Percentiles rank a stretch among this genome's conserved stretches.
Evolutionary conservation across 208 protist genomes (phyloP).

Genomic region (Trypanosoma congolense): DNA sequence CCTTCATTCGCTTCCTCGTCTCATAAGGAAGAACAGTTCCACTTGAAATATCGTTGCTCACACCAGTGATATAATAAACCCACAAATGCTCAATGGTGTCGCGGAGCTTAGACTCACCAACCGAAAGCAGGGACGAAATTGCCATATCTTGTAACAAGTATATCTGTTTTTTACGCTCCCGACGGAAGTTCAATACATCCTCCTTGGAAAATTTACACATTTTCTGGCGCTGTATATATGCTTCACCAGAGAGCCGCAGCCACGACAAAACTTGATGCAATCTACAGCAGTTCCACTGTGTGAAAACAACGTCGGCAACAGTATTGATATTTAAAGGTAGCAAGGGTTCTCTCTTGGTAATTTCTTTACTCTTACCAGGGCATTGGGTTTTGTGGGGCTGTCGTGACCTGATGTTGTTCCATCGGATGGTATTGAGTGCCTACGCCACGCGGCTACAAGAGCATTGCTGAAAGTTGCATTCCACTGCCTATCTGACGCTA

Average conservation of each 20-base stretch:
- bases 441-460: slow-evolving; percentile 38
- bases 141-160: slow-evolving; percentile 42
- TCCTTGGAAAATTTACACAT: slow-evolving; percentile 42
- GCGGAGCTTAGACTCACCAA: slow-evolving; percentile 30
- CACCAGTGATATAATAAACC: slow-evolving; percentile 54
- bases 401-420: too few species aligned
- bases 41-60: slow-evolving; percentile 50
- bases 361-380: background rate
- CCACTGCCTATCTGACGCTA: slow-evolving; percentile 53
- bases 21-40: slow-evolving; percentile 57
- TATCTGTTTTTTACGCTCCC: slow-evolving; percentile 39
- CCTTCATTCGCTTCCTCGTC: slow-evolving; percentile 40
- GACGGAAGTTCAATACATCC: slow-evolving; percentile 43
- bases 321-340: slow-evolving; percentile 20
- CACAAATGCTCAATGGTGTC: slow-evolving; percentile 61
- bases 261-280: slow-evolving; percentile 63
- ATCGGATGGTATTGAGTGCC: slow-evolving; percentile 20
- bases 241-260: slow-evolving; percentile 50
- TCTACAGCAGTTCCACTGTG: slow-evolving; percentile 60
- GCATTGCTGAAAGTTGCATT: slow-evolving; percentile 29
- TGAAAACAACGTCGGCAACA: slow-evolving; percentile 56
- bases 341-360: background rate
- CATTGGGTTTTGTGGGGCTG: background rate
- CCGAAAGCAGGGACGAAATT: slow-evolving; percentile 20
- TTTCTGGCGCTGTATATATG: slow-evolving; percentile 31